Evolutionary conservation across 371 early-diverging fungal species (phyloP), one percentile per base, ranked within the genome.

Genomic region (Mucor saturninus): DNA sequence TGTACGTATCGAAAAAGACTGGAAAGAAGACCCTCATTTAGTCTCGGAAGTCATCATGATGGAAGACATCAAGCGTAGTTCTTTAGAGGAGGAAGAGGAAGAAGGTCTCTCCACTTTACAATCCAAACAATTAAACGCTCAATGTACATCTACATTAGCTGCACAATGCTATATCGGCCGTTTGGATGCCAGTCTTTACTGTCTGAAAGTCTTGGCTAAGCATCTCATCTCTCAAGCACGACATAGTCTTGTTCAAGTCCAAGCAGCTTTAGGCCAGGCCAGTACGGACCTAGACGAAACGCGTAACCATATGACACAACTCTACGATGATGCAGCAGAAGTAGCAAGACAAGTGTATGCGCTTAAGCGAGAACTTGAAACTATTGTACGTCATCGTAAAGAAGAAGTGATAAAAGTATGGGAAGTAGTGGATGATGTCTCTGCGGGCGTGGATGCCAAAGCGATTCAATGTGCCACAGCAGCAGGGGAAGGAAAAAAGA

Each of bases 381-480:
- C 76, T 0, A 69, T 85, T 54, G 79, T 86, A 7, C 73, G 80
- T 28, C 81, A 81, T 50, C 79, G 85, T 21, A 85, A 85, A 65
- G 83, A 79, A 30, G 87, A 86, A 53, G 81, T 86, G 3, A 76
- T 83, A 40, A 85, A 85, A 60, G 83, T 86, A 10, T 85, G 87
- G 87, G 83, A 85, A 49, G 84, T 86, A 13, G 84, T 85, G 0
- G 82, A 83, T 39, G 85, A 84, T 55, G 87, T 86, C 1, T 74
- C 74, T 4, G 75, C 64, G 14, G 72, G 83, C 8, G 59, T 79
- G 4, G 71, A 75, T 26, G 62, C 56, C 15, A 70, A 56, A 26
- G 59, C 15, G 40, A 60, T 53, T 46, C 64, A 68, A 60, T 48
- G 31, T 21, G 21, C 21, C 21, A 21, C 21, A 21, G 21, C 21